These are phyloP conservation scores for Nicotiana obtusifolia DNA, from an alignment of 257 asterid genomes.

Conservation along the genomic window DNA sequence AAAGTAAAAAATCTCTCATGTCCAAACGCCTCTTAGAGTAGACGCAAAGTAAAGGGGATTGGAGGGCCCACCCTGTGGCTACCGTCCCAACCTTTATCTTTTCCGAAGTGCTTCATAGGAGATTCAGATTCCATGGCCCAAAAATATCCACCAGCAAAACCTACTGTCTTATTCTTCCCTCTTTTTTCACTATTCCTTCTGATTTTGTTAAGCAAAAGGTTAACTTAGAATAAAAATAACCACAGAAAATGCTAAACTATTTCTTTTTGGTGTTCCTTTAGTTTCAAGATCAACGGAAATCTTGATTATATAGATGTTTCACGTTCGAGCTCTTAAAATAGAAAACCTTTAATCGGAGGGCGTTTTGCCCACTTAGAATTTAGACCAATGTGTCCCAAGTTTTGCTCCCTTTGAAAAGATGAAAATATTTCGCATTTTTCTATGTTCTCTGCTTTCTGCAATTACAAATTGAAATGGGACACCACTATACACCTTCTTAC, in stretches of 20 bases:
- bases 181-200: background rate
- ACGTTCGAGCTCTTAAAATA: too few relatives aligned
- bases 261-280: too few relatives aligned
- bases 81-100: background rate
- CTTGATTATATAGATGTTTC: too few relatives aligned
- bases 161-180: background rate
- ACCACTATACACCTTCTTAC: background rate
- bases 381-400: background rate
- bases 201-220: background rate
- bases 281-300: background rate
- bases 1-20: too few relatives aligned
- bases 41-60: background rate
- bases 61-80: background rate
- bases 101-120: background rate
- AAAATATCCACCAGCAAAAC: background rate
- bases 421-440: background rate
- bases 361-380: background rate
- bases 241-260: too few relatives aligned
- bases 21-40: too few relatives aligned
- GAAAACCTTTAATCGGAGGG: too few relatives aligned
- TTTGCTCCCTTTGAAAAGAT: background rate
- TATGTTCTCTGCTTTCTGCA: background rate
- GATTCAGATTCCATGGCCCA: slow-evolving; percentile 12
- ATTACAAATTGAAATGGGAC: background rate
- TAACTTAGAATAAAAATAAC: background rate